Evolutionary conservation across 805 yeast species (phyloP), one percentile per base, ranked within the genome.

Genomic region (Candida palmyrensis): DNA sequence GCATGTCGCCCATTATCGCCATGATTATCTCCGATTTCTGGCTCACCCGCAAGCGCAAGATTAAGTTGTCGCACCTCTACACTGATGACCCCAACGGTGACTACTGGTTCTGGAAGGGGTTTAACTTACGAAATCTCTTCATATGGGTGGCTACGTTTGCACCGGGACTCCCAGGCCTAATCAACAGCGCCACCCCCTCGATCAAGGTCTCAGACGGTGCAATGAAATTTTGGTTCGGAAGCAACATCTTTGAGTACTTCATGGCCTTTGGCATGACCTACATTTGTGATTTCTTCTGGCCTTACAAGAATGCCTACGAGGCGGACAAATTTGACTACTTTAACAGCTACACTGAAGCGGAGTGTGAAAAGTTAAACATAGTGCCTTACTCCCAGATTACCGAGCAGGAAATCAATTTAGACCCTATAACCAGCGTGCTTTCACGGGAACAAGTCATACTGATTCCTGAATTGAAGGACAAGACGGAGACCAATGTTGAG

Each of bases 141-240:
- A 53, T 66, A 7, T 70, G 68, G 63, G 26, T 57, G 4, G 40
- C 51, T 5, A 68, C 69, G 20, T 55, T 63, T 47, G 60, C 66
- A 8, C 77, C 75, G 12, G 73, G 73, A 14, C 36, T 73, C 17
- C 79, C 79, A 3, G 79, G 79, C 22, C 50, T 69, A 39, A 57
- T 57, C 49, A 42, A 61, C 54, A 41, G 59, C 45, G 64, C 57
- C 42, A 45, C 26, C 11, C 14, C 38, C 2, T 15, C 27, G 11
- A 17, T 25, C 3, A 12, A 27, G 2, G 37, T 47, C 3, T 16
- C 39, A 5, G 12, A 8, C 3, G 48, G 49, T 12, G 23, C 37
- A 6, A 33, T 33, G 13, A 37, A 40, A 20, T 45, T 39, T 30
- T 47, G 36, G 33, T 36, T 38, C 26, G 49, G 48, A 6, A 40